A percentile compares a stretch with the other conserved stretches of the same genome.
Evolutionary conservation across 305 asterid species (phyloP).

Genomic region (Ilex paraguariensis): DNA sequence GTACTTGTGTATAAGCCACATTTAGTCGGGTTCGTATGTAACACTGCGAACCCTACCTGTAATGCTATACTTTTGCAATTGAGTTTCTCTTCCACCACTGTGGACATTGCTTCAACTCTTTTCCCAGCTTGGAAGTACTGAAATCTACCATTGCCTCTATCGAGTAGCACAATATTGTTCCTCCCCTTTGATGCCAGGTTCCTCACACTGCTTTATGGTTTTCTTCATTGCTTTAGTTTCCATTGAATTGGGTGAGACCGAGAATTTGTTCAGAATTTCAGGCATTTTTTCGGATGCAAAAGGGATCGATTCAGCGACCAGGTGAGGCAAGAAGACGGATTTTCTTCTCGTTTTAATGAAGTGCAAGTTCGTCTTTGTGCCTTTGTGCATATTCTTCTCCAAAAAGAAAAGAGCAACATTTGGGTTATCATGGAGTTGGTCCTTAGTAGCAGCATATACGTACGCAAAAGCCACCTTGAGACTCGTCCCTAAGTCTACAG

Average conservation of each 20-base stretch:
- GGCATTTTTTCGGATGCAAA: slow-evolving; percentile 10
- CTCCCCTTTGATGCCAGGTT: slow-evolving; percentile 13
- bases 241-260: slow-evolving; percentile 2
- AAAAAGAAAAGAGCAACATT: slow-evolving; percentile 7
- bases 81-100: slow-evolving; percentile 14
- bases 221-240: slow-evolving; percentile 8
- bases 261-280: not conserved
- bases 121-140: slow-evolving; percentile 12
- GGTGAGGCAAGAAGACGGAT: slow-evolving; percentile 7
- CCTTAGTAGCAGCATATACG: not conserved
- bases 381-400: slow-evolving; percentile 15
- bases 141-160: slow-evolving; percentile 18
- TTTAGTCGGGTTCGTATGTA: no score
- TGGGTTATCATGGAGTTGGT: slow-evolving; percentile 2
- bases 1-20: no score
- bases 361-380: slow-evolving; percentile 7
- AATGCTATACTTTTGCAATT: slow-evolving; percentile 34
- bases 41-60: not conserved
- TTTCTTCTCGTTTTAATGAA: slow-evolving; percentile 5
- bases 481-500: no score
- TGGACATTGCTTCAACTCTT: slow-evolving; percentile 21
- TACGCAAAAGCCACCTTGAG: not conserved
- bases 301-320: slow-evolving; percentile 1
- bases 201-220: slow-evolving; percentile 15
- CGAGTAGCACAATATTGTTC: slow-evolving; percentile 17